Percentiles rank a stretch among this genome's conserved stretches.
These are phyloP conservation scores for Leptomonas seymouri DNA, from an alignment of 208 protist species.

Conservation along the genomic window DNA sequence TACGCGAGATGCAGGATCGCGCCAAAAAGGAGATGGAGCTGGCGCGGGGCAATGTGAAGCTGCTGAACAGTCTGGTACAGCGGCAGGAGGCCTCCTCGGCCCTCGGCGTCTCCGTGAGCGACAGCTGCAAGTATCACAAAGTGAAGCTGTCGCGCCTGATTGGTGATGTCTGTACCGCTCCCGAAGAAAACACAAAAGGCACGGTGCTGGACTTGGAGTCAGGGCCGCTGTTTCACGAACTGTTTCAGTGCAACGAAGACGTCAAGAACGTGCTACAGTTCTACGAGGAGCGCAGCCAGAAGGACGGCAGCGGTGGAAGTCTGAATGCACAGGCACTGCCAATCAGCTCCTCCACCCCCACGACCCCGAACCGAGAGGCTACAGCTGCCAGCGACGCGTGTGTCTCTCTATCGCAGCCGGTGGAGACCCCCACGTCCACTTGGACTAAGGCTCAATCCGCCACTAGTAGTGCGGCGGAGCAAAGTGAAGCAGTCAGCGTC, in stretches of 20 bases:
- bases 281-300: conserved; percentile 6
- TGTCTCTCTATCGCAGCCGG: neutral
- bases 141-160: conserved; percentile 56
- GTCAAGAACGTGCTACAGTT: conserved; percentile 28
- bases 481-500: conserved; percentile 11
- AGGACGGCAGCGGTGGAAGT: conserved; percentile 15
- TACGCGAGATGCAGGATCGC: conserved; percentile 25
- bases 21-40: conserved; percentile 52
- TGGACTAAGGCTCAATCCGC: neutral
- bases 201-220: conserved; percentile 37
- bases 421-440: neutral
- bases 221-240: conserved; percentile 26
- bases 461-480: conserved; percentile 17
- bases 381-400: neutral
- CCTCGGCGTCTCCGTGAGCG: conserved; percentile 58
- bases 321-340: conserved; percentile 8
- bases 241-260: conserved; percentile 40
- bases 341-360: neutral
- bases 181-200: conserved; percentile 33
- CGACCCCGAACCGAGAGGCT: neutral
- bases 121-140: conserved; percentile 80
- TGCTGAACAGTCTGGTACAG: conserved; percentile 55
- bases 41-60: conserved; percentile 52
- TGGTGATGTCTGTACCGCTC: conserved; percentile 33
- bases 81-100: conserved; percentile 45